Evolutionary conservation across 2,329 filamentous ascomycete genomes (phyloP).

Genomic region (Neonectria hederae): DNA sequence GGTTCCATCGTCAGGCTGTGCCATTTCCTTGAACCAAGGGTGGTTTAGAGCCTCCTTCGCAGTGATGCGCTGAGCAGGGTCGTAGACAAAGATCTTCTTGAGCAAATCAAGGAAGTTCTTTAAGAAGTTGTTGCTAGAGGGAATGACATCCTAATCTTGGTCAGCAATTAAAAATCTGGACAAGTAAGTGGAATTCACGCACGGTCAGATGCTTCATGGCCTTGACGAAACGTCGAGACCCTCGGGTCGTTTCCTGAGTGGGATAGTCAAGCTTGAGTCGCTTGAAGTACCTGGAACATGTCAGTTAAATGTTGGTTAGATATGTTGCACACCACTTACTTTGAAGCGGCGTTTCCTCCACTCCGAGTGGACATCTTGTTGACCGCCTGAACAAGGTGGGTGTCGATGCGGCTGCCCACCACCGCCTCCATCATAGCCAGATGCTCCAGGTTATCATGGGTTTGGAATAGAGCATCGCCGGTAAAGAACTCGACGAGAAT

Average conservation of each 20-base stretch:
- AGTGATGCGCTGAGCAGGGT: conserved; percentile 71
- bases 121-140: conserved; percentile 66
- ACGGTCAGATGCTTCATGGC: conserved; percentile 76
- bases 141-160: conserved; percentile 68
- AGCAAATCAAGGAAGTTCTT: conserved; percentile 71
- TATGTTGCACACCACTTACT: conserved; percentile 56
- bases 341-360: conserved; percentile 69
- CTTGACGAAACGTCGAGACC: conserved; percentile 73
- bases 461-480: conserved; percentile 76
- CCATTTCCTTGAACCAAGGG: conserved; percentile 73
- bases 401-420: conserved; percentile 67
- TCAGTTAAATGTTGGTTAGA: conserved; percentile 37
- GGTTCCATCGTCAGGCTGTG: conserved; percentile 72
- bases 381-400: conserved; percentile 60
- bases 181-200: conserved; percentile 42
- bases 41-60: conserved; percentile 73
- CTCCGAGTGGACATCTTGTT: conserved; percentile 65
- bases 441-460: conserved; percentile 77
- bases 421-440: conserved; percentile 81
- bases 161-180: conserved; percentile 6
- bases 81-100: conserved; percentile 74
- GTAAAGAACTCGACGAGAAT: conserved; percentile 79
- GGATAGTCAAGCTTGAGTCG: conserved; percentile 73
- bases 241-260: conserved; percentile 68
- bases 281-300: conserved; percentile 68